Percentiles rank a stretch among this genome's conserved stretches.
Conservation (phyloP, 163 green algal species). For the Scenedesmus sp. region DNA sequence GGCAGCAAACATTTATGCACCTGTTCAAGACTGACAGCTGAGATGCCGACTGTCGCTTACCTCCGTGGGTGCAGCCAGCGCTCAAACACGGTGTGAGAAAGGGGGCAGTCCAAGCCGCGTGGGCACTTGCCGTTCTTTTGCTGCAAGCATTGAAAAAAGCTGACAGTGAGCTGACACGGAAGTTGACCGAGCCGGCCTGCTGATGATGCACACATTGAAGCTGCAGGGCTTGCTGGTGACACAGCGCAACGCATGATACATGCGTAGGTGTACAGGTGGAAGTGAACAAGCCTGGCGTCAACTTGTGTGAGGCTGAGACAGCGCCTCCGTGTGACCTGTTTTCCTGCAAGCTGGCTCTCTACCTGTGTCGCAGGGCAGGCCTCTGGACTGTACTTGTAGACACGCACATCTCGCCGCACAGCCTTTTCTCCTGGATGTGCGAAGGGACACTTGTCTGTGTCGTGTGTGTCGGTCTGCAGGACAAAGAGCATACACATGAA, state of each 20-base stretch:
- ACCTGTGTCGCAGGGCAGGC: not conserved
- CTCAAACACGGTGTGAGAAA: slow-evolving; percentile 23
- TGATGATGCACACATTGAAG: not conserved
- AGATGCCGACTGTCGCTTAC: not conserved
- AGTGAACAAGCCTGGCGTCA: not conserved
- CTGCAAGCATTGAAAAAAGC: not conserved
- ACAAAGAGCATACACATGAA: not conserved
- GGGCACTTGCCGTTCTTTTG: slow-evolving; percentile 19
- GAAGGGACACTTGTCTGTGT: not conserved
- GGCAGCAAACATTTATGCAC: not conserved
- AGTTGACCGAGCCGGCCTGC: not conserved
- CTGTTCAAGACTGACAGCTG: not conserved
- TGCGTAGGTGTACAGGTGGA: too few relatives aligned
- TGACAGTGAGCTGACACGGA: not conserved
- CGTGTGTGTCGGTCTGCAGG: not conserved
- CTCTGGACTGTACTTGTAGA: slow-evolving; percentile 10
- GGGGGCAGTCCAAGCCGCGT: slow-evolving; percentile 10
- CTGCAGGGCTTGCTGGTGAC: not conserved
- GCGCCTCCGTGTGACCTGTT: not conserved
- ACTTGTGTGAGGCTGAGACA: not conserved
- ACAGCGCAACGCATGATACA: not conserved
- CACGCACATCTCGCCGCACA: not conserved
- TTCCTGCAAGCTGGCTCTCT: not conserved
- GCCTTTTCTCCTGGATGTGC: not conserved
- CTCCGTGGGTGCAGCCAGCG: slow-evolving; percentile 19